A percentile compares a stretch with the other conserved stretches of the same genome.
Evolutionary conservation across 176 grass and related monocot genomes (phyloP).

Genomic region (Oryza coarctata): DNA sequence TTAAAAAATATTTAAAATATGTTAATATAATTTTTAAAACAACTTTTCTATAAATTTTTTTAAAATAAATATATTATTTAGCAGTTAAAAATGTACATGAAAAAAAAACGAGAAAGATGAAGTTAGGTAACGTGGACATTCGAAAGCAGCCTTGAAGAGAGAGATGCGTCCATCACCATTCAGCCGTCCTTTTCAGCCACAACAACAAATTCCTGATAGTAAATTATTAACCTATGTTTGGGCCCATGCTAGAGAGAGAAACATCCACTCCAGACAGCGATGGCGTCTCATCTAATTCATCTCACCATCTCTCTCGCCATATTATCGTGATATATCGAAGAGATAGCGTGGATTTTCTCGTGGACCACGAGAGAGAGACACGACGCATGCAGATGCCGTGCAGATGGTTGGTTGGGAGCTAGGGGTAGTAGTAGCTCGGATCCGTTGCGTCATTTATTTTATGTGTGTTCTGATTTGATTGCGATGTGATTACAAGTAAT

Average conservation of each 20-base stretch:
- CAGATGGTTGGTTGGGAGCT: background rate
- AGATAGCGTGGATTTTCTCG: background rate
- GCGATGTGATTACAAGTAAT: background rate
- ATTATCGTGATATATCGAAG: background rate
- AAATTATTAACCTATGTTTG: background rate
- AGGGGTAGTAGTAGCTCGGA: background rate
- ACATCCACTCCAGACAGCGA: conserved; percentile 30
- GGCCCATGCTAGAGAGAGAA: conserved; percentile 5
- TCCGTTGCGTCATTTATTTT: background rate
- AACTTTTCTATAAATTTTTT: too few relatives aligned
- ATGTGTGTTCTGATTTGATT: background rate
- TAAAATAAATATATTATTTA: too few relatives aligned
- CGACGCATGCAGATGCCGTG: too few relatives aligned
- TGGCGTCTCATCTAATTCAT: conserved; percentile 2
- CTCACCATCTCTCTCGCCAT: background rate
- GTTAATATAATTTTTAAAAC: too few relatives aligned
- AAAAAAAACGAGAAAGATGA: background rate
- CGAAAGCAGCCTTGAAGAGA: too few relatives aligned
- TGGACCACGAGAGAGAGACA: background rate
- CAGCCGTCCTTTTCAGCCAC: conserved; percentile 21
- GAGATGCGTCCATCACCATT: background rate
- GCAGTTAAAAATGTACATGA: too few relatives aligned
- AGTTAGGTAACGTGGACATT: too few relatives aligned
- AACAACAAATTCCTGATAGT: conserved; percentile 16
- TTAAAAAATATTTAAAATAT: too few relatives aligned